Evolutionary conservation across 2,329 filamentous ascomycete species (phyloP).

Genomic region (Trichoderma pleuroti): DNA sequence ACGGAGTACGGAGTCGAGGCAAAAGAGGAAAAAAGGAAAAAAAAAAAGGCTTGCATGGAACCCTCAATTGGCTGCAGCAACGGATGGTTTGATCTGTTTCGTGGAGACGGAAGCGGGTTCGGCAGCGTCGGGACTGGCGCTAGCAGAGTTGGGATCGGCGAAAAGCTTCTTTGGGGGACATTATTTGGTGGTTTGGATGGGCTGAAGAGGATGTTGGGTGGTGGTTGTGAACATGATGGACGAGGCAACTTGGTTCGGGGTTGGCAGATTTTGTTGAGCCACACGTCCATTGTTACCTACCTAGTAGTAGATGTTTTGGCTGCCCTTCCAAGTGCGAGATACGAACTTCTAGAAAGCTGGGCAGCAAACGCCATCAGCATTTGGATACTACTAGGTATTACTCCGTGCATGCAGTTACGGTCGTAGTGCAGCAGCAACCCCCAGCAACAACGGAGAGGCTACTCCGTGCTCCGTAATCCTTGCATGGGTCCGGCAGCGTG

Average conservation of each 20-base stretch:
- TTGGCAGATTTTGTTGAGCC: not conserved
- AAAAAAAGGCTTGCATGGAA: not conserved
- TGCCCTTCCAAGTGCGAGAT: not conserved
- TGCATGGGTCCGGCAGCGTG: not conserved
- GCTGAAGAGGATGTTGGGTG: not conserved
- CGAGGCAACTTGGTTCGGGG: not conserved
- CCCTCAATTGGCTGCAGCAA: not conserved
- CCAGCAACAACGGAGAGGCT: not conserved
- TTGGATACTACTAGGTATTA: not conserved
- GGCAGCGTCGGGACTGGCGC: slow-evolving; percentile 7
- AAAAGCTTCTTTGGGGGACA: slow-evolving; percentile 2
- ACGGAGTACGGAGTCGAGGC: not conserved
- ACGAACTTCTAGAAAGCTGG: slow-evolving; percentile 1
- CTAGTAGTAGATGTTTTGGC: not conserved
- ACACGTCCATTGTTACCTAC: not conserved
- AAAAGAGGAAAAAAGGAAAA: not conserved
- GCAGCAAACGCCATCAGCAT: not conserved
- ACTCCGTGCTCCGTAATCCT: not conserved
- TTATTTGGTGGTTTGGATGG: not conserved
- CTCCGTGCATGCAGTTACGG: not conserved
- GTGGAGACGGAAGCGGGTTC: slow-evolving; percentile 11
- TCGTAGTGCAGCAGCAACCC: not conserved
- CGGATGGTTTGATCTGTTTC: not conserved
- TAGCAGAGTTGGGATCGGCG: slow-evolving; percentile 8
- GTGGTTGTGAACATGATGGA: not conserved